Evolutionary conservation across 139 green algal species (phyloP).

Genomic region (Desmodesmus armatus): DNA sequence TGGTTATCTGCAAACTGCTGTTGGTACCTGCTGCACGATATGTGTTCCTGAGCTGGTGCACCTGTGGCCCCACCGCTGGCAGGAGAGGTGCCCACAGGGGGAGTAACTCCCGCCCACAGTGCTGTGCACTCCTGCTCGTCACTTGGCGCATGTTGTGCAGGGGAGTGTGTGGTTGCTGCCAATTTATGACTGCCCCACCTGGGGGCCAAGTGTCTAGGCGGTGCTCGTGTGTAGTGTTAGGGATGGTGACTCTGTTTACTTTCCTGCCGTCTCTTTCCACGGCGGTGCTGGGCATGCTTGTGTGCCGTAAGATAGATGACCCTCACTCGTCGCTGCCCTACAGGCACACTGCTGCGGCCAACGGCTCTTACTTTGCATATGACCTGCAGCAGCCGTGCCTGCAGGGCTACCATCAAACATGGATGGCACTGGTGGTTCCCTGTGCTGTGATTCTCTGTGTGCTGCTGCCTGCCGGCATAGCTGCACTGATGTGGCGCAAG

Average conservation of each 20-base stretch:
- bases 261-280: neutral
- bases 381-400: neutral
- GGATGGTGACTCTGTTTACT: conserved; percentile 1
- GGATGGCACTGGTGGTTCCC: neutral
- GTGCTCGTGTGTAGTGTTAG: too few species aligned
- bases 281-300: conserved; percentile 5
- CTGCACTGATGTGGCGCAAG: neutral
- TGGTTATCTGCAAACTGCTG: neutral
- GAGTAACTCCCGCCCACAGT: too few species aligned
- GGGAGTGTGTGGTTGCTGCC: too few species aligned
- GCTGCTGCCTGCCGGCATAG: too few species aligned
- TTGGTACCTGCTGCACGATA: too few species aligned
- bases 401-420: neutral
- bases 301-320: neutral
- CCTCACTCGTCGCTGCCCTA: neutral
- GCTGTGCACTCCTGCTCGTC: too few species aligned
- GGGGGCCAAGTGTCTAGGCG: too few species aligned
- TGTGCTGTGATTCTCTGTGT: neutral
- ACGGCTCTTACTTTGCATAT: neutral
- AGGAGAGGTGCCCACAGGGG: neutral
- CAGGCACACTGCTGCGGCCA: too few species aligned
- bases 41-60: too few species aligned
- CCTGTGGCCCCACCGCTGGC: neutral
- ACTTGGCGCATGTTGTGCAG: too few species aligned
- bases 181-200: too few species aligned